Evolutionary conservation across 495 filamentous ascomycete species (phyloP).

Genomic region (Trichoderma asperelloides): DNA sequence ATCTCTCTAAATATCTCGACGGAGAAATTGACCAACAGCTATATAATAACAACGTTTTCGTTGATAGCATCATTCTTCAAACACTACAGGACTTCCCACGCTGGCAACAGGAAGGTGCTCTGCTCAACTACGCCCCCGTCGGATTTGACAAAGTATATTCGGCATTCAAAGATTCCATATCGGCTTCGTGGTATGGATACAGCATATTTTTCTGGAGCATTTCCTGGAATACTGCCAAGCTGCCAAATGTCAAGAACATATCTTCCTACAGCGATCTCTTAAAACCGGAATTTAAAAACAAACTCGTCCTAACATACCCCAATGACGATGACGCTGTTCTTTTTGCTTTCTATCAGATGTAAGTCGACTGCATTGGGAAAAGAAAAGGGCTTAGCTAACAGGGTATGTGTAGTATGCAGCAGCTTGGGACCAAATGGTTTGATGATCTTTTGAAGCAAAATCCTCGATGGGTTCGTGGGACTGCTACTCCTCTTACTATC

Average conservation of each 20-base stretch:
- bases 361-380: not conserved
- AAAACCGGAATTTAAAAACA: constrained; percentile 25
- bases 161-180: constrained; percentile 20
- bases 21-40: constrained; percentile 24
- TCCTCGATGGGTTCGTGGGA: constrained; percentile 29
- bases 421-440: constrained; percentile 30
- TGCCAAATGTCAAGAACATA: constrained; percentile 15
- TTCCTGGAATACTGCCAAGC: constrained; percentile 18
- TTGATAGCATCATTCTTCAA: constrained; percentile 26
- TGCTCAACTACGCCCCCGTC: constrained; percentile 24
- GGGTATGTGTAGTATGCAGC: constrained; percentile 14
- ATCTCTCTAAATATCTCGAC: constrained; percentile 31
- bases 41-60: constrained; percentile 19
- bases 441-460: constrained; percentile 25
- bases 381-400: constrained; percentile 2
- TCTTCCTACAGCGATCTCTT: constrained; percentile 22
- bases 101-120: constrained; percentile 25
- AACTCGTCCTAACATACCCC: constrained; percentile 30
- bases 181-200: not conserved
- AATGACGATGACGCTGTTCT: constrained; percentile 32
- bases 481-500: constrained; percentile 21
- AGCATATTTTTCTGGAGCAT: constrained; percentile 1
- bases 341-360: constrained; percentile 27
- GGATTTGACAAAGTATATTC: constrained; percentile 21
- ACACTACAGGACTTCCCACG: constrained; percentile 30